Conservation (phyloP, 2,329 filamentous ascomycete species). For the Scytalidium sp. region DNA sequence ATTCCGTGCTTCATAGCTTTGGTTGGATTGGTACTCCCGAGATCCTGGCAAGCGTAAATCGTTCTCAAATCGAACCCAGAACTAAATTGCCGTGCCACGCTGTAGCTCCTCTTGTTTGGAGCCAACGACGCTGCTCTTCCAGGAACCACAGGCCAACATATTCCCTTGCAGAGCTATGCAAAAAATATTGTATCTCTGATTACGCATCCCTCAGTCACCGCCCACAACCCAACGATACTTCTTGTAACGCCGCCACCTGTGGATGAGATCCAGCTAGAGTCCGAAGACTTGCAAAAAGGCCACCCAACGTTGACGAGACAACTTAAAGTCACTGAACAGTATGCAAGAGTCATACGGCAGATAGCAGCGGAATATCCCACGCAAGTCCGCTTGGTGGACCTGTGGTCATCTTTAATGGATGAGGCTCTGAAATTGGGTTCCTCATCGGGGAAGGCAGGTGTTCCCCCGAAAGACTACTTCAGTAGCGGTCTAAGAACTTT, state of each 20-base stretch:
- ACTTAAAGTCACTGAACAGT: constrained; percentile 60
- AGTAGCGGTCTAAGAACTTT: constrained; percentile 13
- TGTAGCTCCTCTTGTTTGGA: constrained; percentile 66
- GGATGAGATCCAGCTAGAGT: constrained; percentile 49
- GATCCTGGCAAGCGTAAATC: too few relatives aligned
- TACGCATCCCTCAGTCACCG: constrained; percentile 64
- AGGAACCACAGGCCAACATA: constrained; percentile 65
- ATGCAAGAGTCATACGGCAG: constrained; percentile 57
- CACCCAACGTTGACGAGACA: constrained; percentile 45
- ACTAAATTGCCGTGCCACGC: background rate
- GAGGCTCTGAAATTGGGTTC: constrained; percentile 58
- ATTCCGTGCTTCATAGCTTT: too few relatives aligned
- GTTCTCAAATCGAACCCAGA: background rate
- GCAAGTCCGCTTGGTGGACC: constrained; percentile 65
- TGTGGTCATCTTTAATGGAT: constrained; percentile 77
- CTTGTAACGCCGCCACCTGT: constrained; percentile 81
- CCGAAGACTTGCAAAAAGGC: constrained; percentile 25
- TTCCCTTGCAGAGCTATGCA: constrained; percentile 73
- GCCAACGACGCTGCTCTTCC: constrained; percentile 84
- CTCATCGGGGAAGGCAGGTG: constrained; percentile 44
- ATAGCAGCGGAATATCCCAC: constrained; percentile 27
- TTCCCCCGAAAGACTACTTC: background rate
- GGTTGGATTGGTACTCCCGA: too few relatives aligned
- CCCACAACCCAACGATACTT: constrained; percentile 71
- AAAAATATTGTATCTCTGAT: constrained; percentile 70